These are phyloP conservation scores for Pulveroboletus sp. DNA, from an alignment of 768 basidiomycete species.

Conservation along the genomic window DNA sequence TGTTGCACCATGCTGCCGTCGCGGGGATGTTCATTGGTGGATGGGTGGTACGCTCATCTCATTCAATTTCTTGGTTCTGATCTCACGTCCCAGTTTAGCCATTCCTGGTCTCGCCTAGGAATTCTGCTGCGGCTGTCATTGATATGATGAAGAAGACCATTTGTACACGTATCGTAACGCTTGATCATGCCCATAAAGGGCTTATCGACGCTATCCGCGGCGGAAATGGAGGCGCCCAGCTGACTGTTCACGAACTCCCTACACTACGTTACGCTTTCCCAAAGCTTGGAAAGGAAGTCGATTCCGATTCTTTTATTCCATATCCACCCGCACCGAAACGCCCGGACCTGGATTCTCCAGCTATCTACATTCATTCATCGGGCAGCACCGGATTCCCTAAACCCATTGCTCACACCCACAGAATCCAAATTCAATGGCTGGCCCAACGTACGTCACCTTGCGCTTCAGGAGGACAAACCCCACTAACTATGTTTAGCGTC, in stretches of 20 bases:
- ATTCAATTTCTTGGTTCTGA: conserved; percentile 21
- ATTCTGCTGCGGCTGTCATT: conserved; percentile 38
- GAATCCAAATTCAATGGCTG: conserved; percentile 32
- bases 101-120: conserved; percentile 39
- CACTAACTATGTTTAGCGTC: conserved; percentile 3
- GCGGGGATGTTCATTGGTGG: conserved; percentile 38
- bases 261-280: conserved; percentile 34
- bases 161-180: conserved; percentile 19
- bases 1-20: conserved; percentile 32
- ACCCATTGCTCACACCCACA: conserved; percentile 36
- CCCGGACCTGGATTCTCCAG: conserved; percentile 32
- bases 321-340: conserved; percentile 12
- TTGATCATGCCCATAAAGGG: conserved; percentile 13
- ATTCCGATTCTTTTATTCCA: conserved; percentile 12
- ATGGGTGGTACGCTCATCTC: conserved; percentile 27
- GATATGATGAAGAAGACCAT: conserved; percentile 21
- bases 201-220: conserved; percentile 11
- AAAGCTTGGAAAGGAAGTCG: conserved; percentile 33
- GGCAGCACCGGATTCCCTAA: conserved; percentile 51
- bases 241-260: conserved; percentile 19
- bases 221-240: neutral
- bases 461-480: neutral
- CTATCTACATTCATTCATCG: conserved; percentile 45
- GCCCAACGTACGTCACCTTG: conserved; percentile 28
- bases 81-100: conserved; percentile 22